Evolutionary conservation across 176 grass and related monocot species (phyloP), one percentile per base, ranked within the genome.

Genomic region (Puccinellia tenuiflora): DNA sequence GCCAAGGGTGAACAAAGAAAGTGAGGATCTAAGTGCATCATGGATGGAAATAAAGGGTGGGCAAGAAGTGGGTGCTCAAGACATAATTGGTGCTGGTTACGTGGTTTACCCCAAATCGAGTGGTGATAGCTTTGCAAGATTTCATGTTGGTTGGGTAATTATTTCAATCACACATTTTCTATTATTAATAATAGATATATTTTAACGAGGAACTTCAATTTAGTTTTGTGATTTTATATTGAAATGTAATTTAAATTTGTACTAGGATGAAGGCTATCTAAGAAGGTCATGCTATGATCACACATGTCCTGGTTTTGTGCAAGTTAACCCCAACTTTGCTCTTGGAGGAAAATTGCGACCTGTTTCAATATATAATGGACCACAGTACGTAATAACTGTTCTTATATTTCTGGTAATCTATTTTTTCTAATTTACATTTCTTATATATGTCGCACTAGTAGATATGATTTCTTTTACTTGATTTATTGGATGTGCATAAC

Each of bases 241-340:
- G 1, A 62, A 7, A 12, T 26, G 29, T 16, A 6, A 29, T 1
- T 28, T 5, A 10, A 16, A 4, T 24, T 20, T 12, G 26, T 12
- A 47, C 8, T 6, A 26, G 64, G 64, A 35, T 21, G 17, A 34
- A n/a, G 73, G 24, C 18, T 6, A 2, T n/a, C 30, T 4, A 53
- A 54, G 22, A 0, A 76, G 20, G 3, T 14, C 38, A 21, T 79
- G 51, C 30, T 70, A 75, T 21, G 3, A 21, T 9, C 42, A 45
- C 42, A 45, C 42, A 45, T 87, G 78, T 38, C 67, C 77, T 73
- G 78, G 68, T 31, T 87, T 87, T 24, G 85, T 87, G 35, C 85
- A 87, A 87, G 65, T 82, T 53, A 81, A 21, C n/a, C n/a, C 18
- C 7, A 62, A 46, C 5, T 46, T 81, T 75, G 34, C 42, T 21